phyloP scores from a whole-genome alignment of 1,139 yeast species.

The Debaryomyces coudertii region DNA sequence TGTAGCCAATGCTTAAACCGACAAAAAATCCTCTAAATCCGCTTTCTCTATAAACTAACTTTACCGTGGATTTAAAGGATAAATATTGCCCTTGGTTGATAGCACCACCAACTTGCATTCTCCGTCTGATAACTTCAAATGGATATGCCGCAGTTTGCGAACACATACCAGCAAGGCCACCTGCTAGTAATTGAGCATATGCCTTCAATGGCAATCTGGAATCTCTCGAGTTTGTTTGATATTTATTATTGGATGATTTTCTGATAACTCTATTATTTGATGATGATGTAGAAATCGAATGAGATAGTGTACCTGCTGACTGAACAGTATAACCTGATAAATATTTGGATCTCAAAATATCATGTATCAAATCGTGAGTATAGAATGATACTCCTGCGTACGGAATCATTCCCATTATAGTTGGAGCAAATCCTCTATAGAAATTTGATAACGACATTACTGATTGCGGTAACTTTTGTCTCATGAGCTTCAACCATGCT shows the following conservation, averaged over 20 bases:
- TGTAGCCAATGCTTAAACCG: conserved; percentile 91
- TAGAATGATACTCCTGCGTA: conserved; percentile 97
- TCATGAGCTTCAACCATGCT: conserved; percentile 36
- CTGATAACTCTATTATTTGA: conserved; percentile 22
- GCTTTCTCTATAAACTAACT: conserved; percentile 64
- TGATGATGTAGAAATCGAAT: conserved; percentile 4
- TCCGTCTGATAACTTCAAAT: conserved; percentile 88
- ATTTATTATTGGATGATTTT: conserved; percentile 20
- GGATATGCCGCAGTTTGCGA: conserved; percentile 98
- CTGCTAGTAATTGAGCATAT: conserved; percentile 93
- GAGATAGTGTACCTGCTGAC: background rate
- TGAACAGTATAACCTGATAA: conserved; percentile 62
- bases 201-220: conserved; percentile 70
- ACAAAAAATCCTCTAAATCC: conserved; percentile 90
- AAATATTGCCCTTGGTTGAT: conserved; percentile 62
- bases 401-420: conserved; percentile 94
- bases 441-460: conserved; percentile 63
- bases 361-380: conserved; percentile 91
- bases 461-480: conserved; percentile 37
- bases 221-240: conserved; percentile 46
- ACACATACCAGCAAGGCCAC: conserved; percentile 92
- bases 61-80: conserved; percentile 55
- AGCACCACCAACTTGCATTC: conserved; percentile 95
- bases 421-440: conserved; percentile 93
- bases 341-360: conserved; percentile 64